phyloP scores from a whole-genome alignment of 2,329 filamentous ascomycete genomes.

The Claviceps sp. region DNA sequence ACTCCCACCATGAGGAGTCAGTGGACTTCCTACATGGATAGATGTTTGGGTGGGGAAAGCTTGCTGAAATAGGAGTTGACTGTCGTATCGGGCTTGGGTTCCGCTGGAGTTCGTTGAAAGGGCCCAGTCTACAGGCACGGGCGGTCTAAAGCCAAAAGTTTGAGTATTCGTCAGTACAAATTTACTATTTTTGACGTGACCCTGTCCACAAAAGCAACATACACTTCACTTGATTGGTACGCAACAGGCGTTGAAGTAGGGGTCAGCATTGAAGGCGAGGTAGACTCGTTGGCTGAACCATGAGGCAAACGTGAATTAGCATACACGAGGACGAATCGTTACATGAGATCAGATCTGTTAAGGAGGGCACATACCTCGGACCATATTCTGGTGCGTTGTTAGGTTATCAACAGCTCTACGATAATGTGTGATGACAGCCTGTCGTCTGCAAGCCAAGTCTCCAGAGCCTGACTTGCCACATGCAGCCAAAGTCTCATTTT shows the following conservation, averaged over 20 bases:
- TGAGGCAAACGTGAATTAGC: neutral
- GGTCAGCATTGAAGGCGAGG: neutral
- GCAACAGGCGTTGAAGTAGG: neutral
- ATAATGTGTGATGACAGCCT: neutral
- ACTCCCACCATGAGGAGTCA: neutral
- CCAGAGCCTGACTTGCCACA: neutral
- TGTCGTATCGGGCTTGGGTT: neutral
- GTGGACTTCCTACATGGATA: neutral
- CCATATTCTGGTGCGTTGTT: neutral
- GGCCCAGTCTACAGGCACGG: neutral
- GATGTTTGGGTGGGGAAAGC: neutral
- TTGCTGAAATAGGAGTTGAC: neutral
- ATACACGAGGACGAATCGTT: neutral
- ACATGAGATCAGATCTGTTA: too few species aligned
- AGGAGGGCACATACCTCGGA: neutral
- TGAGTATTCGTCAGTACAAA: neutral
- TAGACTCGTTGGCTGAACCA: neutral
- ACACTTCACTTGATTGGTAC: neutral
- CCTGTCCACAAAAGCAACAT: neutral
- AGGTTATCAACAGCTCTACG: neutral
- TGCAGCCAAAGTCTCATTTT: neutral
- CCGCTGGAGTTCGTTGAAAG: neutral
- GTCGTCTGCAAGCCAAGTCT: neutral
- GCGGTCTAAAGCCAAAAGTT: neutral
- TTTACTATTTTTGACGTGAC: neutral